phyloP scores from a whole-genome alignment of 73 alveolate species.

The Uronychia binucleata region DNA sequence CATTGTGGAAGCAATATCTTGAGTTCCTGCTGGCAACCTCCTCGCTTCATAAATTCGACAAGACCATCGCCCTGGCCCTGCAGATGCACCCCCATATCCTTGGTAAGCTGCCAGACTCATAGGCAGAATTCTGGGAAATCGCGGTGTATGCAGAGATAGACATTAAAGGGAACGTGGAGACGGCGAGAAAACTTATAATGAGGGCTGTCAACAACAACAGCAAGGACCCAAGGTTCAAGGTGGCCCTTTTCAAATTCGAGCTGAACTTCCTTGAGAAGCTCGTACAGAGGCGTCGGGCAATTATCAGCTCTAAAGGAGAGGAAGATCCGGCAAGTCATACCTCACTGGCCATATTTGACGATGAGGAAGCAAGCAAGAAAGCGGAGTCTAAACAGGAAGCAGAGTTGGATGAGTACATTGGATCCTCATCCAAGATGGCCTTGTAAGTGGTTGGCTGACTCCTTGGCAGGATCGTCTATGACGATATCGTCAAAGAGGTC shows the following conservation, averaged over 20 bases:
- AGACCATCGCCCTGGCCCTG: constrained; percentile 22
- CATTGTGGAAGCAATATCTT: constrained; percentile 42
- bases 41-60: constrained; percentile 31
- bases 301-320: neutral
- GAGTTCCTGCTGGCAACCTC: constrained; percentile 19
- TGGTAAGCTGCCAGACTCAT: neutral
- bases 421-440: too few species aligned
- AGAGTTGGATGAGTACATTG: too few species aligned
- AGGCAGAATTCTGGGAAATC: constrained; percentile 46
- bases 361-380: too few species aligned
- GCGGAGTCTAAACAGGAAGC: too few species aligned
- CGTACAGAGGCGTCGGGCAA: neutral
- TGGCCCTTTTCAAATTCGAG: neutral
- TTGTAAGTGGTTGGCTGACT: too few species aligned
- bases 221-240: neutral
- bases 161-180: constrained; percentile 37
- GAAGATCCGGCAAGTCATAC: too few species aligned
- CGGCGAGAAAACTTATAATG: constrained; percentile 54
- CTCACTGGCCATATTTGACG: too few species aligned
- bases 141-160: constrained; percentile 49
- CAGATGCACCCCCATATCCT: constrained; percentile 27
- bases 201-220: constrained; percentile 7
- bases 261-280: neutral
- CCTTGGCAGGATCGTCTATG: too few species aligned
- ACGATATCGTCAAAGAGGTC: too few species aligned